These are phyloP conservation scores for Shiraia sp. DNA, from an alignment of 2,329 filamentous ascomycete species.

Conservation along the genomic window DNA sequence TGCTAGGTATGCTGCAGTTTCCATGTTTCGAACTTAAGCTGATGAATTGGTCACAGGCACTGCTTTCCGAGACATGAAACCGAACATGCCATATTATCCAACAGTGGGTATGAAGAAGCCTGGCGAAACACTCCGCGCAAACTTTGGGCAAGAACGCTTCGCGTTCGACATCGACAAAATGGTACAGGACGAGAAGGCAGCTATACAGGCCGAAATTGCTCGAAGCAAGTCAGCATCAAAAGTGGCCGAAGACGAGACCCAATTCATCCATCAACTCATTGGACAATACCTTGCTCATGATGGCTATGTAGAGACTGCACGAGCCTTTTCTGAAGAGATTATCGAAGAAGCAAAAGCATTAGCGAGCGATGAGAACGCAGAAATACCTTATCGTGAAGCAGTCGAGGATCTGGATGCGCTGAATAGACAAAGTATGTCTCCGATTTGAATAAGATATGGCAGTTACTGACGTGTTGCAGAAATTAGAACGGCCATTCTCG, in stretches of 20 bases:
- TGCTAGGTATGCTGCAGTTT: slow-evolving; percentile 52
- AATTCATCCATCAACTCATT: slow-evolving; percentile 80
- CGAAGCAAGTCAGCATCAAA: slow-evolving; percentile 18
- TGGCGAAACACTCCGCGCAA: slow-evolving; percentile 61
- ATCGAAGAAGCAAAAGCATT: slow-evolving; percentile 72
- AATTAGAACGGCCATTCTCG: slow-evolving; percentile 83
- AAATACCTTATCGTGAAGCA: slow-evolving; percentile 63
- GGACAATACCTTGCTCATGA: slow-evolving; percentile 92
- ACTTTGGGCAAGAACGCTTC: slow-evolving; percentile 74
- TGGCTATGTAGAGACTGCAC: slow-evolving; percentile 90
- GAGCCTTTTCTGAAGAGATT: slow-evolving; percentile 84
- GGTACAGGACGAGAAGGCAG: slow-evolving; percentile 54
- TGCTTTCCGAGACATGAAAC: slow-evolving; percentile 69
- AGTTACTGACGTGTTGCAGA: slow-evolving; percentile 55
- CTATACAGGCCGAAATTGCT: slow-evolving; percentile 40
- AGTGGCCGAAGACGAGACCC: slow-evolving; percentile 65
- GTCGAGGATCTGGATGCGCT: slow-evolving; percentile 85
- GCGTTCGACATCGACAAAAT: slow-evolving; percentile 88
- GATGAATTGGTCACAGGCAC: slow-evolving; percentile 59
- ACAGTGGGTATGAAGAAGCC: slow-evolving; percentile 69
- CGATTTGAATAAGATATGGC: background rate
- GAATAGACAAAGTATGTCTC: slow-evolving; percentile 74
- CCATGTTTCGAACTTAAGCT: slow-evolving; percentile 8
- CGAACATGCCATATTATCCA: slow-evolving; percentile 65
- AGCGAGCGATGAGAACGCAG: slow-evolving; percentile 56